Conservation (phyloP, 2,329 filamentous ascomycete genomes). For the Aspergillus phoenicis region DNA sequence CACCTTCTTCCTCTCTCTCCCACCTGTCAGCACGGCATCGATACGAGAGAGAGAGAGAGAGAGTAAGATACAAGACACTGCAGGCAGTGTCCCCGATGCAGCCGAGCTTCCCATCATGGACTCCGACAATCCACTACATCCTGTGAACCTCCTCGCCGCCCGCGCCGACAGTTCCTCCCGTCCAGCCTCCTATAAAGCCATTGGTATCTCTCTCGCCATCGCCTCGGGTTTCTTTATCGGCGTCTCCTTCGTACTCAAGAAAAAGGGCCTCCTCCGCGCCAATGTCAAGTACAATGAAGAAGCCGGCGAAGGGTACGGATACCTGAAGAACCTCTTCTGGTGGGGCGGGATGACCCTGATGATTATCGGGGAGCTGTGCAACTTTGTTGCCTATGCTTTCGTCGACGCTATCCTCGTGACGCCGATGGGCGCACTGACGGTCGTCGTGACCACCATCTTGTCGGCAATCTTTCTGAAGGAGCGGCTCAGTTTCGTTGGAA, state of each 20-base stretch:
- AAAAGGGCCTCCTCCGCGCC: conserved; percentile 83
- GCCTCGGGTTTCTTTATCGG: conserved; percentile 92
- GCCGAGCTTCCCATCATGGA: background rate
- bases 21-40: background rate
- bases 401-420: conserved; percentile 96
- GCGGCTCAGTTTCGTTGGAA: conserved; percentile 90
- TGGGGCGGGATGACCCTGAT: conserved; percentile 95
- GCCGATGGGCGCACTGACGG: conserved; percentile 84
- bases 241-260: conserved; percentile 92
- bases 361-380: conserved; percentile 95
- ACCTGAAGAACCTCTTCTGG: conserved; percentile 93
- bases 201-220: conserved; percentile 84
- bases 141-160: conserved; percentile 34
- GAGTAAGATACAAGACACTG: background rate
- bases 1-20: background rate
- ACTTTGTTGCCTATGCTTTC: conserved; percentile 95
- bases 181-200: conserved; percentile 72
- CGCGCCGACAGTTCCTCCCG: conserved; percentile 34
- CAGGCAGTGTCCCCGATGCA: conserved; percentile 2
- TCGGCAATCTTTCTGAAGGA: conserved; percentile 97
- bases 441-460: conserved; percentile 87
- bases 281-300: conserved; percentile 97
- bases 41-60: background rate
- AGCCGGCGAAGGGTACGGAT: conserved; percentile 94
- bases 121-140: background rate